Evolutionary conservation across 2,329 filamentous ascomycete genomes (phyloP).

Genomic region (Cordyceps pruinosa): DNA sequence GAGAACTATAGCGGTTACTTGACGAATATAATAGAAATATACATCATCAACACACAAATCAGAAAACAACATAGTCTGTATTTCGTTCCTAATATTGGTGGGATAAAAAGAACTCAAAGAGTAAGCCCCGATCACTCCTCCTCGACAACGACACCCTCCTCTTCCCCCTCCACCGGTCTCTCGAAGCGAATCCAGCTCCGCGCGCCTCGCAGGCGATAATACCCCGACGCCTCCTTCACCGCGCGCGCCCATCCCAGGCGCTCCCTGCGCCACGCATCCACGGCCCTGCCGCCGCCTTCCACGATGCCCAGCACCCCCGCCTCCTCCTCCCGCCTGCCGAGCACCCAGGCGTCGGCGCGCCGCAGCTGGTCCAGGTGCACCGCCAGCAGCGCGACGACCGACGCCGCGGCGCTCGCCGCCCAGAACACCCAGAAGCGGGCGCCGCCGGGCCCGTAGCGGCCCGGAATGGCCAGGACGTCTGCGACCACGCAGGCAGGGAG

Average conservation of each 20-base stretch:
- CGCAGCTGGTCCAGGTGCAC: slow-evolving; percentile 44
- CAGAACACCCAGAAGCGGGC: slow-evolving; percentile 43
- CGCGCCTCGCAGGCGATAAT: slow-evolving; percentile 19
- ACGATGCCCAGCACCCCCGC: too few relatives aligned
- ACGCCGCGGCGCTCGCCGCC: slow-evolving; percentile 34
- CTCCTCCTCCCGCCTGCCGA: slow-evolving; percentile 17
- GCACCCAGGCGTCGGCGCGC: slow-evolving; percentile 38
- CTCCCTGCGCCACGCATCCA: slow-evolving; percentile 34
- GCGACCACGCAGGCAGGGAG: slow-evolving; percentile 43
- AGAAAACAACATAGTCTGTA: too few relatives aligned
- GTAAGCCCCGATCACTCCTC: not conserved
- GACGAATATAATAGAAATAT: too few relatives aligned
- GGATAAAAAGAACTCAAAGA: not conserved
- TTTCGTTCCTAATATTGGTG: too few relatives aligned
- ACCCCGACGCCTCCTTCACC: slow-evolving; percentile 33
- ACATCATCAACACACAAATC: too few relatives aligned
- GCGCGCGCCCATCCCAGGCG: slow-evolving; percentile 42
- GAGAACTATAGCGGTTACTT: too few relatives aligned
- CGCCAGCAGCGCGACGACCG: slow-evolving; percentile 32
- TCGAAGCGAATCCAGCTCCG: slow-evolving; percentile 8
- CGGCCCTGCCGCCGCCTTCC: slow-evolving; percentile 15
- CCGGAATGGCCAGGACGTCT: slow-evolving; percentile 40
- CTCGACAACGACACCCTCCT: not conserved
- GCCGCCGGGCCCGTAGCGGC: slow-evolving; percentile 35
- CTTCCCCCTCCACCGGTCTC: not conserved